Evolutionary conservation across 2,329 filamentous ascomycete genomes (phyloP).

Genomic region (Trichoderma koningii): DNA sequence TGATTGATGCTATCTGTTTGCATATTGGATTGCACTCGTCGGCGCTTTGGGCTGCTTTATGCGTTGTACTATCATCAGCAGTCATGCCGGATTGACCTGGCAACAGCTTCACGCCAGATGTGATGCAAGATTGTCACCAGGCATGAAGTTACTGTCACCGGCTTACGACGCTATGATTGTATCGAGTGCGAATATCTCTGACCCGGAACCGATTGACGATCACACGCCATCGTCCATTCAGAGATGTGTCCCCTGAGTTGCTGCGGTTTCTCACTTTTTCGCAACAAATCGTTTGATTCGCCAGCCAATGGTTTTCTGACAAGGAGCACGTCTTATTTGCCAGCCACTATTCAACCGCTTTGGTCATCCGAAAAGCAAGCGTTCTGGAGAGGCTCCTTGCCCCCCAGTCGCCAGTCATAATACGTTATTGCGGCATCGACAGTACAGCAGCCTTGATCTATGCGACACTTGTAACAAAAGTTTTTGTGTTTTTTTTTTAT

Average conservation of each 20-base stretch:
- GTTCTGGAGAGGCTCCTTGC: neutral
- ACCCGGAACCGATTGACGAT: neutral
- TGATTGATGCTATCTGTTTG: conserved; percentile 1
- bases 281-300: too few species aligned
- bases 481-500: conserved; percentile 1
- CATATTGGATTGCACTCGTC: neutral
- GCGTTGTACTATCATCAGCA: neutral
- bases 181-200: neutral
- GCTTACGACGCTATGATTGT: neutral
- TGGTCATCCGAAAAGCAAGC: neutral
- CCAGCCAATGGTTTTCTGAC: too few species aligned
- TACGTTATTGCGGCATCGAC: conserved; percentile 3
- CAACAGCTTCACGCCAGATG: neutral
- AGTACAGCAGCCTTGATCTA: conserved; percentile 1
- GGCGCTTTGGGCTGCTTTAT: neutral
- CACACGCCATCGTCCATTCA: neutral
- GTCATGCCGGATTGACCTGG: neutral
- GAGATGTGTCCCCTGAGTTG: neutral
- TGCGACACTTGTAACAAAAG: neutral
- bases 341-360: neutral
- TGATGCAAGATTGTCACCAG: neutral
- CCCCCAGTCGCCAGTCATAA: neutral
- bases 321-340: neutral
- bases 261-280: too few species aligned
- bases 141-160: neutral